Percentiles rank a stretch among this genome's conserved stretches.
phyloP scores from a whole-genome alignment of 2,329 filamentous ascomycete genomes.

The Talaromyces verruculosus region DNA sequence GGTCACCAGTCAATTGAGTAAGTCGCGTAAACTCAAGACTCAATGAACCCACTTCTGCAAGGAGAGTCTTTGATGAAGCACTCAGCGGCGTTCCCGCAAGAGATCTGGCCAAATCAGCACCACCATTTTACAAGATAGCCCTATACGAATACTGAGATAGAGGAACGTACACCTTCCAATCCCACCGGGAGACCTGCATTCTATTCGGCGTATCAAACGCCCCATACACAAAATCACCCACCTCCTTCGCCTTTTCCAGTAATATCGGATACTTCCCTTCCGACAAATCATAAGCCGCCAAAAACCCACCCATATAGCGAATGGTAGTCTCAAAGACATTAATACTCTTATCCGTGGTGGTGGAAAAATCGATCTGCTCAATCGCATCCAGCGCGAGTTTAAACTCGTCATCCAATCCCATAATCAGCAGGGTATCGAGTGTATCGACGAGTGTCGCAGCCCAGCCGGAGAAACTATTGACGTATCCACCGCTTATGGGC shows the following conservation, averaged over 20 bases:
- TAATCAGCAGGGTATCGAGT: slow-evolving; percentile 81
- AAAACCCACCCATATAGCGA: slow-evolving; percentile 81
- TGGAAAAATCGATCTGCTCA: slow-evolving; percentile 77
- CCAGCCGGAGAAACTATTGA: slow-evolving; percentile 91
- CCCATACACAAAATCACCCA: slow-evolving; percentile 77
- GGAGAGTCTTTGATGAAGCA: slow-evolving; percentile 59
- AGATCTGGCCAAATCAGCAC: slow-evolving; percentile 5
- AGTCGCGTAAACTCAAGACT: slow-evolving; percentile 89
- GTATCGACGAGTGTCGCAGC: slow-evolving; percentile 82
- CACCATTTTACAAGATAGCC: neutral
- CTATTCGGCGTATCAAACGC: slow-evolving; percentile 90
- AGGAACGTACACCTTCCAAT: slow-evolving; percentile 63
- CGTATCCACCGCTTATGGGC: slow-evolving; percentile 66
- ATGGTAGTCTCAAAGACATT: slow-evolving; percentile 92
- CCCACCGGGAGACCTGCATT: slow-evolving; percentile 81
- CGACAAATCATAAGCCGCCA: slow-evolving; percentile 84
- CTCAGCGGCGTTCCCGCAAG: neutral
- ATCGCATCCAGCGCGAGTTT: slow-evolving; percentile 71
- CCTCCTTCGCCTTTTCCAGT: slow-evolving; percentile 74
- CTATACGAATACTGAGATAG: neutral
- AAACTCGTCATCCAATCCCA: slow-evolving; percentile 75
- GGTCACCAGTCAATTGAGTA: slow-evolving; percentile 75
- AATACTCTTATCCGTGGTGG: slow-evolving; percentile 64
- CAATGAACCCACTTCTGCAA: slow-evolving; percentile 73
- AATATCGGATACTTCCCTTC: slow-evolving; percentile 68